Evolutionary conservation across 805 yeast genomes (phyloP).

Genomic region (Ascoidea asiatica): DNA sequence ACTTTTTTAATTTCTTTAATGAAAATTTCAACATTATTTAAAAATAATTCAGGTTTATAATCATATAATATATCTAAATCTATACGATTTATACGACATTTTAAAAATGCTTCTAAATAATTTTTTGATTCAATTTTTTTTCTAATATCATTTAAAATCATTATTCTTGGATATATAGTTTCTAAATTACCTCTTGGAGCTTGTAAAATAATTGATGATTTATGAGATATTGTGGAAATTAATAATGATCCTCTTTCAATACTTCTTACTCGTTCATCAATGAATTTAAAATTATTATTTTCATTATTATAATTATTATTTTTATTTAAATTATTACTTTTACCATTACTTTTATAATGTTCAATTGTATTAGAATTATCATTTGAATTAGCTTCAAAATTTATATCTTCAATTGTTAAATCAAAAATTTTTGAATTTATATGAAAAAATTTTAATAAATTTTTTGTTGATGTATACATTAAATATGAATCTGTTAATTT

Average conservation of each 20-base stretch:
- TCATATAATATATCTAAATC: conserved; percentile 85
- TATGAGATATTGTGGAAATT: conserved; percentile 70
- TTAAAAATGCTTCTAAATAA: conserved; percentile 62
- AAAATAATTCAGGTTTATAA: conserved; percentile 62
- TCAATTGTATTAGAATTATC: conserved; percentile 21
- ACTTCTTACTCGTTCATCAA: conserved; percentile 76
- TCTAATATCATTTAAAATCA: conserved; percentile 80
- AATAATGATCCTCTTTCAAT: conserved; percentile 88
- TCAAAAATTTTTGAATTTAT: conserved; percentile 21
- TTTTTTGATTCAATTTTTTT: conserved; percentile 40
- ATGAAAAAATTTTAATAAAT: conserved; percentile 71
- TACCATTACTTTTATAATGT: conserved; percentile 15
- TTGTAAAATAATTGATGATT: conserved; percentile 71
- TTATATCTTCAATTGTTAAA: conserved; percentile 11
- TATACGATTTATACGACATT: conserved; percentile 84
- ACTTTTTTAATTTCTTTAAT: conserved; percentile 56
- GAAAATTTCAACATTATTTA: conserved; percentile 48
- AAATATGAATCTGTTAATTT: conserved; percentile 58
- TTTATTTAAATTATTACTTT: conserved; percentile 14
- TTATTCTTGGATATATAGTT: conserved; percentile 83
- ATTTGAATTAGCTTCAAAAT: conserved; percentile 19
- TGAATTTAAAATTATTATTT: conserved; percentile 10
- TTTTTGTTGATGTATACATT: conserved; percentile 79
- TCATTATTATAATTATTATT: conserved; percentile 16
- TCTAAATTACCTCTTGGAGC: conserved; percentile 96